Base-by-base conservation (phyloP, 345 rosid genomes). In the Diplotaxis tenuifolia region DNA sequence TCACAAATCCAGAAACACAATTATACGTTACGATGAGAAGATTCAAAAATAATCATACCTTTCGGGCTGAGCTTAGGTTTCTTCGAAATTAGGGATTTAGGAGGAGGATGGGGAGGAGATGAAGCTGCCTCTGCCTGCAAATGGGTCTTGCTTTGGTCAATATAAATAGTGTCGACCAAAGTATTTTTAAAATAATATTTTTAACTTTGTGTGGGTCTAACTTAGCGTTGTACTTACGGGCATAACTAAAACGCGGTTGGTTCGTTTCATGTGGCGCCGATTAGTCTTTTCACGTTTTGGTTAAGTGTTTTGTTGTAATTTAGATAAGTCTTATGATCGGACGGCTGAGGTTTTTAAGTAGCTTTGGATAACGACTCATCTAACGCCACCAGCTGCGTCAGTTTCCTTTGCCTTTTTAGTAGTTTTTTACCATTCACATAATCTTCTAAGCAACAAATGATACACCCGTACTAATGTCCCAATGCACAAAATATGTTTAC, bases 151-250 rank as follows among this genome's bases (percentile, higher is more conserved):
- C n/a, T n/a, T n/a, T 3, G 28, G 28, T 71, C 73, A 62, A 64
- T 73, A 64, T 73, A 57, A 45, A 47, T 47, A 76, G 80, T 49
- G 49, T 71, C 3, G 9, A 9, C 77, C 49, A 19, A 34, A 1
- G 56, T 62, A 54, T 70, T 67, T 21, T 53, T 11, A 15, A 18
- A 23, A 1, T 25, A 25, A 25, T 25, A 25, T 25, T 25, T 5
- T 25, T 14, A 14, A 4, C 11, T 14, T 42, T 19, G 38, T 65
- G 71, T 55, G 79, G 79, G 75, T 71, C 79, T 56, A 54, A 63
- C 66, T 70, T 56, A 29, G 79, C 75, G 79, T 76, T 76, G 29
- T 63, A 76, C 54, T 19, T 76, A 76, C 70, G 50, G 70, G 58
- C 50, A 53, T 53, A 9, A 20, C 14, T 20, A 57, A 61, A 47